These are phyloP conservation scores for Trichoderma semiorbis DNA, from an alignment of 2,329 filamentous ascomycete genomes.

Conservation along the genomic window DNA sequence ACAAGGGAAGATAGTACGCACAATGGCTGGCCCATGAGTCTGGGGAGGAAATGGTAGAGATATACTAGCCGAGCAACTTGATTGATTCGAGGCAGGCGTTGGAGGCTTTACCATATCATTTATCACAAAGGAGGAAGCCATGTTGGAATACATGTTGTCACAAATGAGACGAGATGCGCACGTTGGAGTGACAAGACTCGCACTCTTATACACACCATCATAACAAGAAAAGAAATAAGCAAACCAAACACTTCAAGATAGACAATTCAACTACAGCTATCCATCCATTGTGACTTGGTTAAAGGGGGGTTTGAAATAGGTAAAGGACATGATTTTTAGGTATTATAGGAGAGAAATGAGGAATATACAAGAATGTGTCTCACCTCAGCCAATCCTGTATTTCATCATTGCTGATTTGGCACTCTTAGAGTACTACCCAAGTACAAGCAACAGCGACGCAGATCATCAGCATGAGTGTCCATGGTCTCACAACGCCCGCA, in stretches of 20 bases:
- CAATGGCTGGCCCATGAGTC: background rate
- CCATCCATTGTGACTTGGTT: background rate
- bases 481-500: constrained; percentile 24
- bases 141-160: constrained; percentile 4
- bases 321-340: background rate
- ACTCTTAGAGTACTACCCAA: background rate
- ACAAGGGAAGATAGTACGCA: background rate
- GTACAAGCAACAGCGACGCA: background rate
- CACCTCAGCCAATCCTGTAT: background rate
- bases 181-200: background rate
- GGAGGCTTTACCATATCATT: background rate
- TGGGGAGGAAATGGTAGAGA: background rate
- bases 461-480: constrained; percentile 15
- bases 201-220: background rate
- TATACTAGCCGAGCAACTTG: background rate
- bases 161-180: background rate
- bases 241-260: background rate
- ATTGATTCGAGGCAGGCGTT: constrained; percentile 9
- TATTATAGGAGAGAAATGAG: background rate
- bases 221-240: background rate
- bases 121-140: background rate
- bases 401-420: no score
- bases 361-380: background rate
- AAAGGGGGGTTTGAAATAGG: background rate
- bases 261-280: background rate